Evolutionary conservation across 495 filamentous ascomycete genomes (phyloP).

Genomic region (Articulospora tetracladia): DNA sequence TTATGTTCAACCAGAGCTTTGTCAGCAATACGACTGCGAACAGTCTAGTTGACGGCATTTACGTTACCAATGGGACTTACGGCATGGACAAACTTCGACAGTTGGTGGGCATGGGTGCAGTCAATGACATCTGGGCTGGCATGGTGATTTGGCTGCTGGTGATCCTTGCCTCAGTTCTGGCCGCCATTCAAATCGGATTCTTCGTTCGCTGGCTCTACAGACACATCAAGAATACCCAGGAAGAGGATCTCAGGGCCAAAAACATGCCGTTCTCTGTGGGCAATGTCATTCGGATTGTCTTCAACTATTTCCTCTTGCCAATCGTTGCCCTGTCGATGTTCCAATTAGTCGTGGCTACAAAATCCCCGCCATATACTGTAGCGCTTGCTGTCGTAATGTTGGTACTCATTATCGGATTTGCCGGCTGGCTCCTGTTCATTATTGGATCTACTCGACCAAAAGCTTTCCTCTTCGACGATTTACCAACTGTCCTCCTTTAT

Average conservation of each 20-base stretch:
- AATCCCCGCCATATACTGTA: constrained; percentile 64
- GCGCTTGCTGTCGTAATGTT: constrained; percentile 72
- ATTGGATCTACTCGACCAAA: constrained; percentile 78
- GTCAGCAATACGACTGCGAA: constrained; percentile 59
- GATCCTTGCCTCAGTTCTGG: constrained; percentile 62
- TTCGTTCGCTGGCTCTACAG: constrained; percentile 69
- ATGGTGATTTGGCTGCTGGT: constrained; percentile 82
- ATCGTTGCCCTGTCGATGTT: constrained; percentile 84
- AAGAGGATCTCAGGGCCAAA: constrained; percentile 84
- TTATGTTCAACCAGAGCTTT: constrained; percentile 94
- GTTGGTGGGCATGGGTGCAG: constrained; percentile 72
- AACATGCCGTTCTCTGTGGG: constrained; percentile 92
- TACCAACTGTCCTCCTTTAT: constrained; percentile 83
- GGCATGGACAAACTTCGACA: constrained; percentile 78
- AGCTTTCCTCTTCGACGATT: constrained; percentile 85
- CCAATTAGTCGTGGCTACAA: constrained; percentile 73
- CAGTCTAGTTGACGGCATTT: constrained; percentile 79
- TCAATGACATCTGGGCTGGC: constrained; percentile 86
- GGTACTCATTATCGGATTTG: constrained; percentile 63
- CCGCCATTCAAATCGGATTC: constrained; percentile 78
- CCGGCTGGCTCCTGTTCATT: constrained; percentile 72
- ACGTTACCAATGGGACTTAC: constrained; percentile 64
- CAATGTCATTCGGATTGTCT: constrained; percentile 81
- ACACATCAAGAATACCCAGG: constrained; percentile 60
- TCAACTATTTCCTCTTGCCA: constrained; percentile 88